A percentile compares a stretch with the other conserved stretches of the same genome.
phyloP scores from a whole-genome alignment of 164 flowering plant species.

The Liriodendron chinense region DNA sequence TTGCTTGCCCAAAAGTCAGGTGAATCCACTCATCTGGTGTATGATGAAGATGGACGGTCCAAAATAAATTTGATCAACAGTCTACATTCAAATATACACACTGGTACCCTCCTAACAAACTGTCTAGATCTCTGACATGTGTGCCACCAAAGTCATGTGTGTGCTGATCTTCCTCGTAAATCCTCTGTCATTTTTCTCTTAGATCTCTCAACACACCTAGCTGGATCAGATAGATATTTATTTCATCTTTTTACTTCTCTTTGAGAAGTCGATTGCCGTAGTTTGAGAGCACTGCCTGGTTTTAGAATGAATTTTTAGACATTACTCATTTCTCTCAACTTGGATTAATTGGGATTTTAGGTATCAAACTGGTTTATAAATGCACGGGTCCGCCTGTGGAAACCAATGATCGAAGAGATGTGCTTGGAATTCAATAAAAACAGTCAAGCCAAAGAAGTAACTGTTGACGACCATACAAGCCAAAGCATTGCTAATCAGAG shows the following conservation, averaged over 20 bases:
- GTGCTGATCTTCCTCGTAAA: too few species aligned
- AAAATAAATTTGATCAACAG: too few species aligned
- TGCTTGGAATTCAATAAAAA: conserved; percentile 75
- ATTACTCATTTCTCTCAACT: not conserved
- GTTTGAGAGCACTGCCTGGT: not conserved
- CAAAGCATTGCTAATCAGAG: not conserved
- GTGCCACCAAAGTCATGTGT: too few species aligned
- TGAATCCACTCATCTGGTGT: too few species aligned
- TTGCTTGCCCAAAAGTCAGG: not conserved
- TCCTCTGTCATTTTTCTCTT: not conserved
- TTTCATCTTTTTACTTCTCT: not conserved
- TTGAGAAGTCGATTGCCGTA: not conserved
- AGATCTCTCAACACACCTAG: not conserved
- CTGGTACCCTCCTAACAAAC: too few species aligned
- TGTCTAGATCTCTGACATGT: too few species aligned
- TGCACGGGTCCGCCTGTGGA: conserved; percentile 96
- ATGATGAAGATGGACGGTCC: too few species aligned
- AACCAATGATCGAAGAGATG: conserved; percentile 97
- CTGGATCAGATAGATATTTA: not conserved
- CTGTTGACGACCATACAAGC: not conserved
- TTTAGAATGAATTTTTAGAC: not conserved
- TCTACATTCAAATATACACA: too few species aligned
- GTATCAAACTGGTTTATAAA: conserved; percentile 98
- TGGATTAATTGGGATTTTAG: conserved; percentile 27
- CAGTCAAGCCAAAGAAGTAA: not conserved